Evolutionary conservation across 306 rosid species (phyloP), one percentile per base, ranked within the genome.

Genomic region (Castanea crenata): DNA sequence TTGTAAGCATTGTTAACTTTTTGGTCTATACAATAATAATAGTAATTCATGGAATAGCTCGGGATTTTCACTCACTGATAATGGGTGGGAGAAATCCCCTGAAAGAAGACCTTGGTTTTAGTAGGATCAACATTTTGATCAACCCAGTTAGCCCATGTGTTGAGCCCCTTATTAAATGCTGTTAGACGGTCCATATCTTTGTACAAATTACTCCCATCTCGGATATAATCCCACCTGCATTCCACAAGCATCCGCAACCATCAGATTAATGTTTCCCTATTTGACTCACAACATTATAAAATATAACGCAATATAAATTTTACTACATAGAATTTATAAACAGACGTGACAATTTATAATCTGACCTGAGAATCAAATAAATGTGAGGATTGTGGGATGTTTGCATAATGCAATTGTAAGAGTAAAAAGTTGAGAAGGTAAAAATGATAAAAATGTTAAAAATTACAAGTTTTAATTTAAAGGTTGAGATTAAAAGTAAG

Each of bases 51-150:
- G 5, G 16, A 29, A 35, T 4, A 52, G 76, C 11, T 1, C 23
- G 59, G 74, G 23, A 58, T 72, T 54, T 78, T 29, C 2, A 83
- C 98, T 93, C 85, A 95, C 99, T 79, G 79, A 73, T 91, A 91
- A 79, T 95, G 99, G 46, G 98, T 95, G 8, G 99, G 99, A 76
- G 99, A 95, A 75, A 95, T 91, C 67, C 98, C 98, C 73, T 95
- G 99, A 78, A 95, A 93, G 93, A 93, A 89, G 31, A 90, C 91
- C 80, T 85, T 91, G 69, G 99, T 95, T 74, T 83, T 84, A 56
- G 91, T 18, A 25, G 98, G 78, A 61, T 93, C 91, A n/a, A 95
- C 90, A 63, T 93, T 91, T 23, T 55, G 88, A 83, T 95, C 94
- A 64, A 95, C 94, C 99, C 99, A 95, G 72, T 76, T 85, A 20